Conservation (phyloP, 805 yeast genomes). For the Torulaspora maleeae region DNA sequence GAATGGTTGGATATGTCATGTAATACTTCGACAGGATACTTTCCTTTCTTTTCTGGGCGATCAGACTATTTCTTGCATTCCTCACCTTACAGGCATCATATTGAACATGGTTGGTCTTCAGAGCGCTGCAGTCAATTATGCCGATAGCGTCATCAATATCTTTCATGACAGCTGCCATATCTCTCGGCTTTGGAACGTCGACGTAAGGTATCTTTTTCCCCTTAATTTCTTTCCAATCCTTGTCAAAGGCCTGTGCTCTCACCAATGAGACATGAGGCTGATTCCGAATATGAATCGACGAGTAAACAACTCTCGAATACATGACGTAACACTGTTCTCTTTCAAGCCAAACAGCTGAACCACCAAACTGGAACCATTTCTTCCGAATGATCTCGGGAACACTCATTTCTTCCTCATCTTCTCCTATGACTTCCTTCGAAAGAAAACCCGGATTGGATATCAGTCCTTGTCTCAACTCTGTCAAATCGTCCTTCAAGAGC, state of each 20-base stretch:
- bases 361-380: conserved; percentile 46
- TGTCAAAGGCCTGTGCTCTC: conserved; percentile 44
- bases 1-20: conserved; percentile 15
- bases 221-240: conserved; percentile 45
- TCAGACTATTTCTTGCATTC: conserved; percentile 17
- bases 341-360: conserved; percentile 51
- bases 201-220: conserved; percentile 34
- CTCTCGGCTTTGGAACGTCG: conserved; percentile 24
- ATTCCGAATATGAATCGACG: conserved; percentile 32
- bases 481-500: conserved; percentile 10
- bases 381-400: conserved; percentile 12
- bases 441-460: conserved; percentile 3
- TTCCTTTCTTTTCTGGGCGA: conserved; percentile 6
- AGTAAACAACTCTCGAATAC: conserved; percentile 44
- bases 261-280: conserved; percentile 40
- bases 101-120: conserved; percentile 16
- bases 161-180: conserved; percentile 30
- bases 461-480: conserved; percentile 7
- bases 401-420: conserved; percentile 12
- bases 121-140: conserved; percentile 24
- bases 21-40: conserved; percentile 10
- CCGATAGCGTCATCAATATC: conserved; percentile 23
- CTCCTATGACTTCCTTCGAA: conserved; percentile 3
- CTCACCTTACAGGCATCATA: conserved; percentile 25
- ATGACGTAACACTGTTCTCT: conserved; percentile 47